Percentiles rank a stretch among this genome's conserved stretches.
Evolutionary conservation across 2,329 filamentous ascomycete genomes (phyloP).

Genomic region (Sporothrix mexicana): DNA sequence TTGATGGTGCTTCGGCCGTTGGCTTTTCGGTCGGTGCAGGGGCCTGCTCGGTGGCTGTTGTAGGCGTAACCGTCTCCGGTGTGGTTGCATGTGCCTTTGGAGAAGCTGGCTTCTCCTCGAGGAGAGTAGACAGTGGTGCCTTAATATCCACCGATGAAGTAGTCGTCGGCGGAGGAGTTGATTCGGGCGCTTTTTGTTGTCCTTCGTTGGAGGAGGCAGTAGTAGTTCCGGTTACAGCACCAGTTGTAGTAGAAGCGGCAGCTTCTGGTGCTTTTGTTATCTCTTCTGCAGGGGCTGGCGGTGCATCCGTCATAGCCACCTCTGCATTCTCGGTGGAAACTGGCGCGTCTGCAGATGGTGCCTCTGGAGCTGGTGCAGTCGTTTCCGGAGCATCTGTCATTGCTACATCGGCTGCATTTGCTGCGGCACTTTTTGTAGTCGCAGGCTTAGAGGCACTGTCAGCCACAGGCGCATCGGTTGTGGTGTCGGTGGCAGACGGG

Average conservation of each 20-base stretch:
- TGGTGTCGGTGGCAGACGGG: neutral
- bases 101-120: neutral
- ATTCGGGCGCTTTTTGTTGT: neutral
- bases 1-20: neutral
- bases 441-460: neutral
- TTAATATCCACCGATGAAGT: neutral
- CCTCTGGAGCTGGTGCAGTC: neutral
- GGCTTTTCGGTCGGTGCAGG: neutral
- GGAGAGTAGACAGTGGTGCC: neutral
- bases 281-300: neutral
- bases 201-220: neutral
- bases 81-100: neutral
- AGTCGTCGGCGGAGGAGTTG: neutral
- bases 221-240: neutral
- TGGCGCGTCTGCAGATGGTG: neutral
- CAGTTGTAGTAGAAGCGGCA: neutral
- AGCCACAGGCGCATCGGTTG: neutral
- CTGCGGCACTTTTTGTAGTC: neutral
- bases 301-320: neutral
- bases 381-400: slow-evolving; percentile 25
- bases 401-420: neutral
- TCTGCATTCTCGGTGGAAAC: neutral
- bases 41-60: neutral
- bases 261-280: neutral
- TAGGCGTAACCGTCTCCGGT: neutral